Evolutionary conservation across 2,329 filamentous ascomycete species (phyloP).

Genomic region (Corniculantispora saksenae): DNA sequence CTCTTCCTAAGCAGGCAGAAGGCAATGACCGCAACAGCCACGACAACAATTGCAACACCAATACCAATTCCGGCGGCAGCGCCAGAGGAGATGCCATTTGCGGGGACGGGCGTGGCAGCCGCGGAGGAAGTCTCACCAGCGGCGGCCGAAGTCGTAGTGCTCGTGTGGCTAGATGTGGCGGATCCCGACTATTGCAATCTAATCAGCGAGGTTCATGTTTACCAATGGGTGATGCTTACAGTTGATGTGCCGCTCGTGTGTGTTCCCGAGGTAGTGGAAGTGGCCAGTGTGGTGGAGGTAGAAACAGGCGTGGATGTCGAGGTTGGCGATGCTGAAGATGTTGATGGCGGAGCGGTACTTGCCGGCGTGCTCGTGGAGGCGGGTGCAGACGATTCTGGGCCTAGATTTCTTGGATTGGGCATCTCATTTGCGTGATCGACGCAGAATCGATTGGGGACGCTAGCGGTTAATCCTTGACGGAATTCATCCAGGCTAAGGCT

Average conservation of each 20-base stretch:
- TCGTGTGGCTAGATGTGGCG: background rate
- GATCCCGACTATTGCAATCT: background rate
- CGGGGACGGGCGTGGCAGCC: slow-evolving; percentile 13
- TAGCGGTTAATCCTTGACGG: slow-evolving; percentile 21
- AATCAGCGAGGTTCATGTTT: background rate
- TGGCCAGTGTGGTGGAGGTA: slow-evolving; percentile 4
- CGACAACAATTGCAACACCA: slow-evolving; percentile 44
- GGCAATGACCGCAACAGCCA: slow-evolving; percentile 41
- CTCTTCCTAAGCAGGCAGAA: slow-evolving; percentile 38
- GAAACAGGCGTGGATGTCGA: slow-evolving; percentile 16
- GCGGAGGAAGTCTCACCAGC: slow-evolving; percentile 13
- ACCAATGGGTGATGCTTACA: background rate
- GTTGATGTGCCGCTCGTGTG: background rate
- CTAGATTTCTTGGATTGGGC: background rate
- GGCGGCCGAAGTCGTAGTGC: slow-evolving; percentile 5
- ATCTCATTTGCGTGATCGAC: background rate
- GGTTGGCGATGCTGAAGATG: slow-evolving; percentile 1
- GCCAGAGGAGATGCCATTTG: slow-evolving; percentile 40
- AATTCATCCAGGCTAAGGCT: slow-evolving; percentile 27
- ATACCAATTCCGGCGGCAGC: slow-evolving; percentile 53
- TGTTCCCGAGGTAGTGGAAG: slow-evolving; percentile 1
- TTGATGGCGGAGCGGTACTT: slow-evolving; percentile 6
- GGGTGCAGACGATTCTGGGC: background rate
- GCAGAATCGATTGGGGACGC: slow-evolving; percentile 8
- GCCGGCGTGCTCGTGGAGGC: slow-evolving; percentile 1